phyloP scores from a whole-genome alignment of 2,329 filamentous ascomycete species.

The Phaeophleospora eucalypticola region DNA sequence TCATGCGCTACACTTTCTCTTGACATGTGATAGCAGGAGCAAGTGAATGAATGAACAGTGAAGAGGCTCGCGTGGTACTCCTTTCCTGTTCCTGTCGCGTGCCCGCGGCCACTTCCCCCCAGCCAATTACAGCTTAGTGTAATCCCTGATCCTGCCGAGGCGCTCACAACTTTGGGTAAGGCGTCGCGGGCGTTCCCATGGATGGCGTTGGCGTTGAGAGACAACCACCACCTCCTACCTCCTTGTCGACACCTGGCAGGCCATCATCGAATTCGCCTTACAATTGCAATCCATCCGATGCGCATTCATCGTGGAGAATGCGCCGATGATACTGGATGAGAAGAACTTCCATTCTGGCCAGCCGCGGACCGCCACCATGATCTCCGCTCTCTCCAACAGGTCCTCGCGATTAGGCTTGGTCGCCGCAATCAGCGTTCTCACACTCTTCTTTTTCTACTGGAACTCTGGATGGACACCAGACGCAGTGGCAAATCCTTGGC shows the following conservation, averaged over 20 bases:
- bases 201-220: no score
- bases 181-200: no score
- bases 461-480: background rate
- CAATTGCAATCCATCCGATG: no score
- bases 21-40: background rate
- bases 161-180: no score
- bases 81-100: background rate
- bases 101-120: no score
- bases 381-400: conserved; percentile 3
- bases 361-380: background rate
- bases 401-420: conserved; percentile 1
- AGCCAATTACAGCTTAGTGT: no score
- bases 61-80: background rate
- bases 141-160: no score
- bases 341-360: background rate
- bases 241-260: no score
- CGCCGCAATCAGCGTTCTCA: background rate
- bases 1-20: no score
- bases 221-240: no score
- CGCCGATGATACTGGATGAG: background rate
- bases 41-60: background rate
- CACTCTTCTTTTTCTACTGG: conserved; percentile 5
- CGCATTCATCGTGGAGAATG: no score
- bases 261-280: no score
- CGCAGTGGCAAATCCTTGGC: background rate